A percentile compares a stretch with the other conserved stretches of the same genome.
Evolutionary conservation across 1,284 basidiomycete species (phyloP).

Genomic region (Apiotrichum gracile): DNA sequence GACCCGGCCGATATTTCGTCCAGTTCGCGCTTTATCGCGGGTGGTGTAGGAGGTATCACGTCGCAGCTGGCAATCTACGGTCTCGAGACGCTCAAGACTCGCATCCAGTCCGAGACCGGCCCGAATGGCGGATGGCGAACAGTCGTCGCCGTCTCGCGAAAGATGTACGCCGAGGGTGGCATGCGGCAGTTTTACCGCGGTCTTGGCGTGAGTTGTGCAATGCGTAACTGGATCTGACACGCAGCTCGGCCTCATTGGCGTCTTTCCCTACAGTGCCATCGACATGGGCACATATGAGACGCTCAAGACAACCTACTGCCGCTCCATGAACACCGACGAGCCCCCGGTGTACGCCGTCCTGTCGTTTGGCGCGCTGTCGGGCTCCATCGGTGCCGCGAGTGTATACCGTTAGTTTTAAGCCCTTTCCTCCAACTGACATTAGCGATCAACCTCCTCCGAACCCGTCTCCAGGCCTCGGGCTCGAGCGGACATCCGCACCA

Average conservation of each 20-base stretch:
- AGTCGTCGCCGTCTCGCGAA: constrained; percentile 56
- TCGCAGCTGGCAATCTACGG: constrained; percentile 69
- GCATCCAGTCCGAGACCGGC: constrained; percentile 81
- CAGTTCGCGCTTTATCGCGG: constrained; percentile 84
- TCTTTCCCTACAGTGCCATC: constrained; percentile 83
- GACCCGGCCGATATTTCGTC: constrained; percentile 88
- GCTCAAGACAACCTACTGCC: constrained; percentile 73
- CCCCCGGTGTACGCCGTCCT: constrained; percentile 74
- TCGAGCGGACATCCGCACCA: constrained; percentile 83
- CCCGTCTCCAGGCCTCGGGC: constrained; percentile 90
- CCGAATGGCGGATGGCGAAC: constrained; percentile 57
- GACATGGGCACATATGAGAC: constrained; percentile 95
- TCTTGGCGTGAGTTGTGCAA: constrained; percentile 59
- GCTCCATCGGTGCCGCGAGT: constrained; percentile 82
- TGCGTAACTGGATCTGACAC: background rate
- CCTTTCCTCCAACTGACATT: background rate
- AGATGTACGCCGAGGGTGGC: constrained; percentile 73
- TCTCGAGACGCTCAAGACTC: constrained; percentile 58
- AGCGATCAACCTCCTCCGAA: constrained; percentile 84
- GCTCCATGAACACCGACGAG: constrained; percentile 73
- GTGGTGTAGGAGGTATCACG: constrained; percentile 88
- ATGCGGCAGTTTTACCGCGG: constrained; percentile 85
- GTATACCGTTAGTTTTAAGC: constrained; percentile 60
- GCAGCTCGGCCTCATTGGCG: constrained; percentile 79
- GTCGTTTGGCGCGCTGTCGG: constrained; percentile 81